phyloP scores from a whole-genome alignment of 805 yeast genomes.

The Yarrowia sp. region DNA sequence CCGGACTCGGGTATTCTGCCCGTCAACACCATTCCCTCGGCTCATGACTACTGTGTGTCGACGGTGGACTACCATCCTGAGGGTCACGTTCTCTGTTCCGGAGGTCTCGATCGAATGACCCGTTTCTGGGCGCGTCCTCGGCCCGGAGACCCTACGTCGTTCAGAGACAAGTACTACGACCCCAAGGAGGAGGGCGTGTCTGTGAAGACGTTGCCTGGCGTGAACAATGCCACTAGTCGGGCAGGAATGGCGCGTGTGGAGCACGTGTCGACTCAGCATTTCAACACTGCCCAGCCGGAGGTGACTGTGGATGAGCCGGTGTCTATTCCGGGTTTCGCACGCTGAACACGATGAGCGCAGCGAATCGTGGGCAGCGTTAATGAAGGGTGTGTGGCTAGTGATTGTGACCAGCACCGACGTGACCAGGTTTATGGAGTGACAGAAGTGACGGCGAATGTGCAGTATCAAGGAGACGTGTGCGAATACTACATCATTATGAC shows the following conservation, averaged over 20 bases:
- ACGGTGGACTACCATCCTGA: slow-evolving; percentile 88
- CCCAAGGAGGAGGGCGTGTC: slow-evolving; percentile 40
- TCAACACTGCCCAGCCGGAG: slow-evolving; percentile 6
- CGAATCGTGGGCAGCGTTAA: too few relatives aligned
- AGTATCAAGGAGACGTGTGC: too few relatives aligned
- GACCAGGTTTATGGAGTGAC: too few relatives aligned
- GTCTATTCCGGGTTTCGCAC: slow-evolving; percentile 6
- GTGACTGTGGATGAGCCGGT: neutral
- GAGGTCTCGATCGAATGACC: slow-evolving; percentile 89
- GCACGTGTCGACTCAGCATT: slow-evolving; percentile 16
- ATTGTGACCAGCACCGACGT: too few relatives aligned
- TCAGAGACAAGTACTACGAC: slow-evolving; percentile 77
- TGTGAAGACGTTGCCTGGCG: slow-evolving; percentile 23
- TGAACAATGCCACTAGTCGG: slow-evolving; percentile 19
- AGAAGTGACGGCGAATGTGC: too few relatives aligned
- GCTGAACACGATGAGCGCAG: neutral
- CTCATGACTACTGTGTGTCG: slow-evolving; percentile 91
- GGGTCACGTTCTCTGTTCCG: slow-evolving; percentile 88
- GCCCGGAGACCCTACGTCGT: slow-evolving; percentile 82
- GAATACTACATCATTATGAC: too few relatives aligned
- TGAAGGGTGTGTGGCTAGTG: neutral
- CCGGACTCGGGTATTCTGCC: slow-evolving; percentile 37
- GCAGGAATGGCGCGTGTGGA: slow-evolving; percentile 14
- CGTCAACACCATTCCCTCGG: slow-evolving; percentile 63
- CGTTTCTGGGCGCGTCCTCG: slow-evolving; percentile 92